A percentile compares a stretch with the other conserved stretches of the same genome.
Evolutionary conservation across 1,284 basidiomycete genomes (phyloP).

Genomic region (Ganoderma leucocontextum): DNA sequence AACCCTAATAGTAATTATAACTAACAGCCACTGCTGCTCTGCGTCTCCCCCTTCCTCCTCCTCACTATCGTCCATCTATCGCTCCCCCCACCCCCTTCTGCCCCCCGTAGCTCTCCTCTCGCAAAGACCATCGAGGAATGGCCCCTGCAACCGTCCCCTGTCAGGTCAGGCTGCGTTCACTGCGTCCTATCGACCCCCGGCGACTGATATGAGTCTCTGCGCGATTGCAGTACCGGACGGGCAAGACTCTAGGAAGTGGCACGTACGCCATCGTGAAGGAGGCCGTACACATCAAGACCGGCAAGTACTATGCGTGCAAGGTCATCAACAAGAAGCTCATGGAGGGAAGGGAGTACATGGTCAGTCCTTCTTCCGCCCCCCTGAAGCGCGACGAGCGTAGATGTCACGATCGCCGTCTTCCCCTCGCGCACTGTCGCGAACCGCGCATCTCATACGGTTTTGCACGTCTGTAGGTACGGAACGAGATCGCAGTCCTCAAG

Average conservation of each 20-base stretch:
- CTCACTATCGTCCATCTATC: conserved; percentile 16
- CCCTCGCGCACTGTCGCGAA: conserved; percentile 11
- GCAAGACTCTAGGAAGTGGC: conserved; percentile 90
- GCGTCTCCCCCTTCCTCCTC: conserved; percentile 12
- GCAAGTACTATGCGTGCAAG: conserved; percentile 89
- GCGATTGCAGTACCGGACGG: conserved; percentile 83
- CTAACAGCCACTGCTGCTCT: conserved; percentile 17
- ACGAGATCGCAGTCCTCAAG: conserved; percentile 97
- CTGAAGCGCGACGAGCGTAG: neutral
- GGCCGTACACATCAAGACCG: conserved; percentile 95
- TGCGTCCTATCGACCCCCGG: conserved; percentile 6
- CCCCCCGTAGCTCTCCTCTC: neutral
- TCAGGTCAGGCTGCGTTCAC: conserved; percentile 52
- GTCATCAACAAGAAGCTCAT: conserved; percentile 98
- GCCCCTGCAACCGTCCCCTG: conserved; percentile 63
- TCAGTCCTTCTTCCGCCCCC: conserved; percentile 44
- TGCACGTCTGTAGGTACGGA: conserved; percentile 74
- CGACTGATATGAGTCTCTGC: conserved; percentile 26
- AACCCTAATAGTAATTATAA: conserved; percentile 31
- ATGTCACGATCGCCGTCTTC: conserved; percentile 28
- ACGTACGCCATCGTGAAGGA: conserved; percentile 95
- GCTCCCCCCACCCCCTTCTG: conserved; percentile 7
- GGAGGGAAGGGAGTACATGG: conserved; percentile 93
- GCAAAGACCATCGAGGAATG: conserved; percentile 17
- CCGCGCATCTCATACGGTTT: conserved; percentile 12